phyloP scores from a whole-genome alignment of 1,284 basidiomycete species.

The Pascua guehoae region DNA sequence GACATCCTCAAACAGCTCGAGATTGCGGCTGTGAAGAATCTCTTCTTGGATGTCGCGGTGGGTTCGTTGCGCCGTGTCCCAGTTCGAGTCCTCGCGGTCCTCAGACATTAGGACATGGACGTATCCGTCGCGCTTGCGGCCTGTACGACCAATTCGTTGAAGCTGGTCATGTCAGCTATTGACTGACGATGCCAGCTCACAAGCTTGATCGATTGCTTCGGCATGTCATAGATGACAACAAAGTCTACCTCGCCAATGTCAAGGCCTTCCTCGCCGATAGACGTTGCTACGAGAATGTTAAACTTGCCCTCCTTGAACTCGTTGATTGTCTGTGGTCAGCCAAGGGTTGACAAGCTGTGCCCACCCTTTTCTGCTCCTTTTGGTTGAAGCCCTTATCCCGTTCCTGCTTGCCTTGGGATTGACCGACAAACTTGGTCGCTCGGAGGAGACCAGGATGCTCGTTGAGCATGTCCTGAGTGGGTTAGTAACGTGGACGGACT shows the following conservation, averaged over 20 bases:
- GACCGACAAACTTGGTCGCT: slow-evolving; percentile 84
- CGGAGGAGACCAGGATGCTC: slow-evolving; percentile 68
- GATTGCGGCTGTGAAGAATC: slow-evolving; percentile 76
- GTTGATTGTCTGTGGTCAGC: slow-evolving; percentile 54
- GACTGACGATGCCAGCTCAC: slow-evolving; percentile 53
- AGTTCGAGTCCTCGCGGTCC: slow-evolving; percentile 84
- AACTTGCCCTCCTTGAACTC: slow-evolving; percentile 83
- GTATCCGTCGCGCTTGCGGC: slow-evolving; percentile 82
- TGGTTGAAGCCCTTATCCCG: slow-evolving; percentile 82
- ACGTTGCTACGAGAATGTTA: slow-evolving; percentile 93
- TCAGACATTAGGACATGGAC: slow-evolving; percentile 93
- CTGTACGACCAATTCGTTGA: slow-evolving; percentile 93
- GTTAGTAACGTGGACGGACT: background rate
- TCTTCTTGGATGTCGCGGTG: slow-evolving; percentile 87
- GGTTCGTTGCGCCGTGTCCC: slow-evolving; percentile 80
- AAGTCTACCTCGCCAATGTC: slow-evolving; percentile 99
- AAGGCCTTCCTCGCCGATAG: slow-evolving; percentile 97
- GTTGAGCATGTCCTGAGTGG: slow-evolving; percentile 59
- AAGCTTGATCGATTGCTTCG: slow-evolving; percentile 95
- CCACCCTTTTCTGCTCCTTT: slow-evolving; percentile 82
- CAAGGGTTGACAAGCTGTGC: slow-evolving; percentile 13
- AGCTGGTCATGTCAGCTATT: slow-evolving; percentile 56
- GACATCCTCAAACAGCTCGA: slow-evolving; percentile 91
- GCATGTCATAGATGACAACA: slow-evolving; percentile 94
- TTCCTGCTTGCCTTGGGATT: slow-evolving; percentile 72